phyloP scores from a whole-genome alignment of 1,284 basidiomycete genomes.

The Ganoderma sp. region DNA sequence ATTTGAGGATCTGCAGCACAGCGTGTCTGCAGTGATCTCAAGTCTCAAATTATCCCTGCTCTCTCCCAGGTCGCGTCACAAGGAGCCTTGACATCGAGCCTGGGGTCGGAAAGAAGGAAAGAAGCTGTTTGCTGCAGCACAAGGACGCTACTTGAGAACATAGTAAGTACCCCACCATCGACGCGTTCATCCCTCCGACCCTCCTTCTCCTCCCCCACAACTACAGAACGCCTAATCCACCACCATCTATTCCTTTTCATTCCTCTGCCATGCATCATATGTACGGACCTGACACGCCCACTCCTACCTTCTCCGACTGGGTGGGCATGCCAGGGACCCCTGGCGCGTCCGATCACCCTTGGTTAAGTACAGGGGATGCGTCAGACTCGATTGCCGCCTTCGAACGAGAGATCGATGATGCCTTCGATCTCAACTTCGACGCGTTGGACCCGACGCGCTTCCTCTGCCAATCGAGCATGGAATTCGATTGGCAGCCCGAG shows the following conservation, averaged over 20 bases:
- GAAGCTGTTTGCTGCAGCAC: not conserved
- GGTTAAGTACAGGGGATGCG: conserved; percentile 3
- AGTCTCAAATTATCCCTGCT: not conserved
- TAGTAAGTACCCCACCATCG: conserved; percentile 5
- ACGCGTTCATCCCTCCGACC: not conserved
- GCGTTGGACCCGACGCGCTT: not conserved
- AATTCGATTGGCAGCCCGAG: conserved; percentile 7
- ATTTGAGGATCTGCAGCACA: not conserved
- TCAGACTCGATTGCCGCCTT: not conserved
- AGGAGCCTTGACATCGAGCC: not conserved
- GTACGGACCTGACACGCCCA: not conserved
- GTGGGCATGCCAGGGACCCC: conserved; percentile 6
- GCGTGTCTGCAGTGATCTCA: not conserved
- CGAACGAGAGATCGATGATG: conserved; percentile 9
- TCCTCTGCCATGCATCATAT: not conserved
- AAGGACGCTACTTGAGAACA: not conserved
- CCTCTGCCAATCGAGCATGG: not conserved
- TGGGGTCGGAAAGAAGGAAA: not conserved
- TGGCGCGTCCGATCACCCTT: conserved; percentile 1
- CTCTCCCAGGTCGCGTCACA: conserved; percentile 3
- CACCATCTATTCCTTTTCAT: not conserved
- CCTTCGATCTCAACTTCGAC: not conserved
- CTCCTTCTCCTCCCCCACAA: too few species aligned
- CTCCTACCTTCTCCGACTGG: conserved; percentile 3
- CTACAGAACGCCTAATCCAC: not conserved